Conservation (phyloP, 176 grass and related monocot genomes). For the Triticum urartu region DNA sequence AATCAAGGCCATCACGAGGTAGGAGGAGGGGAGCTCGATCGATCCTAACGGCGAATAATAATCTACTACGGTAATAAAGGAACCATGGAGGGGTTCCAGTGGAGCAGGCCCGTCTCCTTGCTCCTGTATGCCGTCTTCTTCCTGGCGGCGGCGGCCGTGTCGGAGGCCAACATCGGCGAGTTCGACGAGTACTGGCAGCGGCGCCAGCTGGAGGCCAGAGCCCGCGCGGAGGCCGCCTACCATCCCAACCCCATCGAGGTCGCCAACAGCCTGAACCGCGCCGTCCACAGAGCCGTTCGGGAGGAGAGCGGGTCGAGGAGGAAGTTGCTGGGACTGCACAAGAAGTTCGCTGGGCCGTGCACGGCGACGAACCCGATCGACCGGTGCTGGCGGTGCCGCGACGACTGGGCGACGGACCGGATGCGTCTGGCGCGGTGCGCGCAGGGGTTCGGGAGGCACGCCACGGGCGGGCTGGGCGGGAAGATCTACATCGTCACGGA, state of each 20-base stretch:
- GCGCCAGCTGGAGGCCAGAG: slow-evolving; percentile 31
- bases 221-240: slow-evolving; percentile 39
- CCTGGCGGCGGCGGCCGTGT: slow-evolving; percentile 39
- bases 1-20: slow-evolving; percentile 22
- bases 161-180: slow-evolving; percentile 34
- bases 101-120: slow-evolving; percentile 36
- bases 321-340: slow-evolving; percentile 36
- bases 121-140: slow-evolving; percentile 33
- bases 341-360: slow-evolving; percentile 43
- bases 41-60: neutral
- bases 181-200: slow-evolving; percentile 57
- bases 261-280: slow-evolving; percentile 39
- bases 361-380: slow-evolving; percentile 85
- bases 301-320: slow-evolving; percentile 28
- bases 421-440: slow-evolving; percentile 69
- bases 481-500: slow-evolving; percentile 76
- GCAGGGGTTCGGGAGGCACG: slow-evolving; percentile 65
- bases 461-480: slow-evolving; percentile 61
- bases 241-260: slow-evolving; percentile 43
- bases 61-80: neutral
- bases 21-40: slow-evolving; percentile 40
- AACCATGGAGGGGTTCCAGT: slow-evolving; percentile 36
- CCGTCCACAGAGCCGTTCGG: slow-evolving; percentile 40
- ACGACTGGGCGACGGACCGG: slow-evolving; percentile 61
- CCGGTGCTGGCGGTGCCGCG: slow-evolving; percentile 84